phyloP scores from a whole-genome alignment of 805 yeast genomes.

The Schwanniomyces pseudopolymorphus region DNA sequence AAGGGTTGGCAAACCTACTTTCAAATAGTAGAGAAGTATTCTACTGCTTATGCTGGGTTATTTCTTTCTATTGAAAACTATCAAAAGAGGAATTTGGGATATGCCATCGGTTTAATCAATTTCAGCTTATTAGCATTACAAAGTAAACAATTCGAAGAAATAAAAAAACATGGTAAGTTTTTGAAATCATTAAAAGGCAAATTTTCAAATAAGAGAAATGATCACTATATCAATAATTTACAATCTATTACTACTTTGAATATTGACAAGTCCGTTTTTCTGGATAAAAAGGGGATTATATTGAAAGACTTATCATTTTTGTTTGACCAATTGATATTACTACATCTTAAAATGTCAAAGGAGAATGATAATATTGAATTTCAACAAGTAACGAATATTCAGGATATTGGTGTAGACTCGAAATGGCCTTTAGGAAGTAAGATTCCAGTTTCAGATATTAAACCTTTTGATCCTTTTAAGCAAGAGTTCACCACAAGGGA shows the following conservation, averaged over 20 bases:
- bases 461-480: background rate
- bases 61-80: constrained; percentile 46
- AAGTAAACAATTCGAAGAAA: constrained; percentile 23
- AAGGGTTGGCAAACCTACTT: constrained; percentile 31
- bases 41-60: constrained; percentile 44
- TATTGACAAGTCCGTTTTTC: constrained; percentile 35
- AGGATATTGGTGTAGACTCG: constrained; percentile 34
- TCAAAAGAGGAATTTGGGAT: constrained; percentile 45
- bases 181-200: constrained; percentile 22
- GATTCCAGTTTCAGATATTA: constrained; percentile 24
- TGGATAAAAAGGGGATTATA: constrained; percentile 31
- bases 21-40: constrained; percentile 29
- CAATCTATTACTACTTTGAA: constrained; percentile 35
- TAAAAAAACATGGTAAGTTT: constrained; percentile 9
- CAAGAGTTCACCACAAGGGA: background rate
- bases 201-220: constrained; percentile 29
- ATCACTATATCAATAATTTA: constrained; percentile 27
- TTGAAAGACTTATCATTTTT: constrained; percentile 36
- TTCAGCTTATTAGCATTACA: constrained; percentile 35
- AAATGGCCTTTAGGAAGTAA: constrained; percentile 43
- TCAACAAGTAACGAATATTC: constrained; percentile 35
- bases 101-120: constrained; percentile 46
- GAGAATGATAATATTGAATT: constrained; percentile 42
- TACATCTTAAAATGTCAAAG: constrained; percentile 41
- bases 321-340: constrained; percentile 40